A percentile compares a stretch with the other conserved stretches of the same genome.
Conservation (phyloP, 1,284 basidiomycete species). For the Papiliotrema nemorosa region DNA sequence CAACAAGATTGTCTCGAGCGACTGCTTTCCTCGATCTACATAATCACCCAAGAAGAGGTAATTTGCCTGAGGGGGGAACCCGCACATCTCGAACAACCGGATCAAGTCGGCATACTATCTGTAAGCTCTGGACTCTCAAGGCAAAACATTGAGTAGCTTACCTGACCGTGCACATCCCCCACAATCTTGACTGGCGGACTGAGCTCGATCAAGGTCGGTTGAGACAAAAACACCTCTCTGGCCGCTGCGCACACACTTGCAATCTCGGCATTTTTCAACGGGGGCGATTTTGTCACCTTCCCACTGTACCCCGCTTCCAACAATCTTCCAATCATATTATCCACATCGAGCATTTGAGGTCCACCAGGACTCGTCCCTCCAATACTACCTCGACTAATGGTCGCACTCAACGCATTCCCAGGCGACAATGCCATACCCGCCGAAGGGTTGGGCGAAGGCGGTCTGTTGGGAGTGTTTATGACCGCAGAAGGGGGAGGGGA, state of each 20-base stretch:
- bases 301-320: slow-evolving; percentile 97
- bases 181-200: slow-evolving; percentile 99
- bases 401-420: slow-evolving; percentile 33
- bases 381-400: slow-evolving; percentile 35
- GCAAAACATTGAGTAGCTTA: slow-evolving; percentile 11
- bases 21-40: slow-evolving; percentile 61
- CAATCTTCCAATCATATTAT: slow-evolving; percentile 96
- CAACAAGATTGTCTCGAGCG: slow-evolving; percentile 59
- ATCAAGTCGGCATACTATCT: slow-evolving; percentile 62
- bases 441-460: slow-evolving; percentile 5
- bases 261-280: slow-evolving; percentile 96
- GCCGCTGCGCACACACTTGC: slow-evolving; percentile 94
- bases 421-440: slow-evolving; percentile 11
- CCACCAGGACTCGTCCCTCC: slow-evolving; percentile 23
- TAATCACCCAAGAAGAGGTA: slow-evolving; percentile 63
- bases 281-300: slow-evolving; percentile 95
- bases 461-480: slow-evolving; percentile 13
- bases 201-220: slow-evolving; percentile 96
- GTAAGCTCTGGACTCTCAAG: slow-evolving; percentile 22
- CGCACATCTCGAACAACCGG: slow-evolving; percentile 60
- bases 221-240: slow-evolving; percentile 91
- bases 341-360: slow-evolving; percentile 76
- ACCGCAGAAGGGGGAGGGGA: slow-evolving; percentile 5
- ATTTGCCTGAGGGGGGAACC: slow-evolving; percentile 61
- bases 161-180: slow-evolving; percentile 95